Evolutionary conservation across 2,329 filamentous ascomycete species (phyloP), one percentile per base, ranked within the genome.

Genomic region (Ophiostoma australiae): DNA sequence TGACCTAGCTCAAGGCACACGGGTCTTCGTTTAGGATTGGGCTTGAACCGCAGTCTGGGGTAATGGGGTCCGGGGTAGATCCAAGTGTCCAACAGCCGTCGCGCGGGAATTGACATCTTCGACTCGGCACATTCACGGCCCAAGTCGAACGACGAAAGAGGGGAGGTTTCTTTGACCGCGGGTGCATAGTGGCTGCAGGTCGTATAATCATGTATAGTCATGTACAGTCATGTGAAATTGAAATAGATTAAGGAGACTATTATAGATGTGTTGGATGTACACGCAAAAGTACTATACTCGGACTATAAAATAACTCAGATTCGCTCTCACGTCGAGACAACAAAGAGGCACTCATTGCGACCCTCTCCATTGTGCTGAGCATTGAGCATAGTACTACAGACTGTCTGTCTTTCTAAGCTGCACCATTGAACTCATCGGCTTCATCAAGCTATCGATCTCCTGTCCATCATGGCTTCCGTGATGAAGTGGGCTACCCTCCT

Each of bases 21-120:
- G 52, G 52, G 4, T 27, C 52, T 58, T n/a, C 5, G 20, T 8
- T 23, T 8, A 52, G 48, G 17, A 48, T 48, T 48, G 44, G 44
- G 44, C n/a, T 15, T 15, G 44, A 48, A 48, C 20, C 44, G 44
- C 44, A 58, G 10, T 58, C 52, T 58, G 52, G 52, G 52, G 52
- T 58, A 48, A 58, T 58, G 52, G 52, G 52, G 23, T 58, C 52
- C 52, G 52, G 23, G 52, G 52, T 58, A 58, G 52, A 23, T 58
- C 8, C 52, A 58, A 27, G n/a, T 27, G 52, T 58, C 10, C 44
- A 48, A n/a, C 44, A n/a, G 44, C 13, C 44, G 15, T 17, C 17
- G 44, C 17, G 52, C 2, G n/a, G 52, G 23, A 48, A 48, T 48
- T 17, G 44, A 48, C 1, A 48, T 58, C 52, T 27, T 27, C n/a